Percentiles rank a stretch among this genome's conserved stretches.
phyloP scores from a whole-genome alignment of 108 stramenopile genomes.

The Pseudonitzschia multiseries region DNA sequence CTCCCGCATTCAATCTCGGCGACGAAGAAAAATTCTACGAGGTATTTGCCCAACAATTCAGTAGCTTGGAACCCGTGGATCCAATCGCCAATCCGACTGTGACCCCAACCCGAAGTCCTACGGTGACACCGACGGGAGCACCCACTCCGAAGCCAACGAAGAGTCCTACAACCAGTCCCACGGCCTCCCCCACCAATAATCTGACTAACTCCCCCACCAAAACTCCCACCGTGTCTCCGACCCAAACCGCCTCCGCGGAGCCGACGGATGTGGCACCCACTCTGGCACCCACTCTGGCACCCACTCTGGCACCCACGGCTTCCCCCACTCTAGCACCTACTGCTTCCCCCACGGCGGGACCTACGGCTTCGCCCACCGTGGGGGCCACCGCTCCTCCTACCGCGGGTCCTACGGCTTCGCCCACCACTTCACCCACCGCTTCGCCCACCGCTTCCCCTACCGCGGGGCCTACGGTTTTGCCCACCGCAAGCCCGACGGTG shows the following conservation, averaged over 20 bases:
- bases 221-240: constrained; percentile 16
- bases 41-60: neutral
- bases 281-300: neutral
- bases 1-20: neutral
- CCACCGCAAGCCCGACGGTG: neutral
- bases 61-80: neutral
- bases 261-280: too few species aligned
- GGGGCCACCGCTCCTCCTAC: constrained; percentile 19
- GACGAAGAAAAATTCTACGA: neutral
- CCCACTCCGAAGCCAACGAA: neutral
- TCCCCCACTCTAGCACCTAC: neutral
- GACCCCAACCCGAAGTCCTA: constrained; percentile 16
- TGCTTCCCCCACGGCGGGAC: neutral
- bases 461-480: neutral
- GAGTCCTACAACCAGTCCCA: constrained; percentile 16
- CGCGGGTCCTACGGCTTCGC: constrained; percentile 14
- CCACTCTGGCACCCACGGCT: constrained; percentile 8
- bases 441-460: constrained; percentile 11
- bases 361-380: constrained; percentile 1
- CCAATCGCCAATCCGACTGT: neutral
- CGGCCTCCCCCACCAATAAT: constrained; percentile 8
- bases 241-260: too few species aligned
- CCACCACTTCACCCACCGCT: constrained; percentile 9
- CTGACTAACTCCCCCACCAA: constrained; percentile 16
- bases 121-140: neutral